Evolutionary conservation across 371 early-diverging fungal species (phyloP), one percentile per base, ranked within the genome.

Genomic region (Batrachochytrium dendrobatidis): DNA sequence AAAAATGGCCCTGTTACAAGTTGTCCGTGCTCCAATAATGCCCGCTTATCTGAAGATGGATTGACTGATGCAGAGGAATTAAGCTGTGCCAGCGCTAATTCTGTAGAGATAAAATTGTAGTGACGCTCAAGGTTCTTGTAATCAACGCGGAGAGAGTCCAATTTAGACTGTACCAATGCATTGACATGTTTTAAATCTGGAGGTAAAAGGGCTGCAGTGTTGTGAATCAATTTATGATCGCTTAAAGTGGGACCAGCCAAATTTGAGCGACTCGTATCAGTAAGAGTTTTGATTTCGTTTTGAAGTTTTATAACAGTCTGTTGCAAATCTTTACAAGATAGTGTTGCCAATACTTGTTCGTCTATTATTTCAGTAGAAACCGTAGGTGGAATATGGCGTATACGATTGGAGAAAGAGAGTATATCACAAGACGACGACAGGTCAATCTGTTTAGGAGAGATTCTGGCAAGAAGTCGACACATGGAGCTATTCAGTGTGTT

Each of bases 1-100:
- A n/a, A n/a, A n/a, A n/a, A n/a, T n/a, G n/a, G n/a, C n/a, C n/a
- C n/a, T n/a, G n/a, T n/a, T n/a, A n/a, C n/a, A n/a, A n/a, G n/a
- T n/a, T n/a, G n/a, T n/a, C n/a, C n/a, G n/a, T n/a, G n/a, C n/a
- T n/a, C n/a, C n/a, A n/a, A n/a, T n/a, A n/a, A n/a, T n/a, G n/a
- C n/a, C n/a, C n/a, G n/a, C n/a, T n/a, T n/a, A n/a, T n/a, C n/a
- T n/a, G n/a, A n/a, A n/a, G n/a, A n/a, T n/a, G n/a, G n/a, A n/a
- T n/a, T n/a, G n/a, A n/a, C n/a, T n/a, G 39, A 12, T 39, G 39
- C 39, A 39, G 39, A 39, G 39, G 39, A n/a, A n/a, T 39, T n/a
- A n/a, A n/a, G 39, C 39, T 15, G 39, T 12, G 39, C 39, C 15
- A 39, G 39, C 39, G 39, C 12, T n/a, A 39, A n/a, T n/a, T 39